phyloP scores from a whole-genome alignment of 2,329 filamentous ascomycete species.

The Hypoxylon sp. region DNA sequence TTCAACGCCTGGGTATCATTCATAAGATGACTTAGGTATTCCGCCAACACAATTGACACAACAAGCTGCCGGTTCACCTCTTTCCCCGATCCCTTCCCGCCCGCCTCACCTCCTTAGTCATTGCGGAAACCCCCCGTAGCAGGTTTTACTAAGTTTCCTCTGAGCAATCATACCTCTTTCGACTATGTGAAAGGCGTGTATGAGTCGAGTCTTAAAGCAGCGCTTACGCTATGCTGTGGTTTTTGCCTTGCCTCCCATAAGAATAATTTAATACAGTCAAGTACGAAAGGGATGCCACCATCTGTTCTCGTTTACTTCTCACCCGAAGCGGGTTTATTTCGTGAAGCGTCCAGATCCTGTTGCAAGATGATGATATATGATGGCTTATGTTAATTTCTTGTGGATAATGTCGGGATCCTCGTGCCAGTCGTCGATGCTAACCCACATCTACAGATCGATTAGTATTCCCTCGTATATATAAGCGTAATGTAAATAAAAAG shows the following conservation, averaged over 20 bases:
- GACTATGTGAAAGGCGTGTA: constrained; percentile 3
- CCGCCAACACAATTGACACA: constrained; percentile 35
- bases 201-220: too few species aligned
- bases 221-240: constrained; percentile 20
- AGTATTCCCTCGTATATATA: constrained; percentile 19
- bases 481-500: constrained; percentile 49
- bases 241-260: background rate
- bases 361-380: background rate
- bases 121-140: constrained; percentile 1
- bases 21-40: constrained; percentile 41
- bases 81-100: background rate
- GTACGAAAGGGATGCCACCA: background rate
- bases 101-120: background rate
- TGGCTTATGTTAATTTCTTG: constrained; percentile 84
- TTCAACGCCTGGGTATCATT: constrained; percentile 46
- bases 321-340: constrained; percentile 1
- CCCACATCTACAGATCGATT: constrained; percentile 82
- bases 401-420: constrained; percentile 99
- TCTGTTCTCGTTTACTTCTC: background rate
- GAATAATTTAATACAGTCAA: too few species aligned
- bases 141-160: background rate
- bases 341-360: background rate
- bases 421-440: constrained; percentile 99
- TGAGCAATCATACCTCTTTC: background rate
- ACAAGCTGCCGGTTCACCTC: constrained; percentile 25